Base-by-base conservation (phyloP, 2,329 filamentous ascomycete genomes). In the Geosmithia putterillii region DNA sequence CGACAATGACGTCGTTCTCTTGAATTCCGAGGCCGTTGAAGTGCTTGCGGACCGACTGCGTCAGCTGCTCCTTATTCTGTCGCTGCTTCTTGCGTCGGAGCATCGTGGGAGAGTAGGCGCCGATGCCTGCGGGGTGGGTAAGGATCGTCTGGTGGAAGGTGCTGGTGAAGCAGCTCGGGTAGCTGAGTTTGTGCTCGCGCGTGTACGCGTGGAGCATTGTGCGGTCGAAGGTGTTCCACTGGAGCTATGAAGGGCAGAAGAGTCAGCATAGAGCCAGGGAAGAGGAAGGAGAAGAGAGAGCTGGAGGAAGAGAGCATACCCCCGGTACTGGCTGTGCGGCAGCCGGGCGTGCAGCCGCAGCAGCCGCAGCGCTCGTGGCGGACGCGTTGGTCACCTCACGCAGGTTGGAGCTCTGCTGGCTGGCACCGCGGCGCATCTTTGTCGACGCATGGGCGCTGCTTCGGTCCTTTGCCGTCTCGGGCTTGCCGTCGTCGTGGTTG, bases 1-100 rank as follows among this genome's bases (percentile, higher is more conserved):
- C 83, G 45, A 89, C 83, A 45, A 92, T 83, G 50, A 88, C 81
- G 53, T 92, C 86, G 56, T 81, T 87, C 65, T 94, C 86, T 50
- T 80, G 81, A 36, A 90, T 76, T 15, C 82, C 83, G 50, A 85
- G 71, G 28, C 77, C 79, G 57, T 92, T 92, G 65, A 92, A 92
- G 62, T 92, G 84, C 59, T 87, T 89, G 50, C 85, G 73, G 41
- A 89, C 82, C 2, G 76, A 72, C 50, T 79, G 71, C 8, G 83
- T 82, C 44, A 94, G 67, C 50, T 84, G 74, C 34, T 86, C 80
- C 57, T 84, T 84, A 53, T 74, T 76, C 57, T 88, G 79, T 44
- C 82, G 71, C 40, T 77, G 69, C 50, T 75, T 77, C 51, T 71
- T 73, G 45, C 81, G 36, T 7, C 44, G 68, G 38, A 79, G 76